A percentile compares a stretch with the other conserved stretches of the same genome.
phyloP scores from a whole-genome alignment of 1,284 basidiomycete species.

The Puccinia brachypodii region DNA sequence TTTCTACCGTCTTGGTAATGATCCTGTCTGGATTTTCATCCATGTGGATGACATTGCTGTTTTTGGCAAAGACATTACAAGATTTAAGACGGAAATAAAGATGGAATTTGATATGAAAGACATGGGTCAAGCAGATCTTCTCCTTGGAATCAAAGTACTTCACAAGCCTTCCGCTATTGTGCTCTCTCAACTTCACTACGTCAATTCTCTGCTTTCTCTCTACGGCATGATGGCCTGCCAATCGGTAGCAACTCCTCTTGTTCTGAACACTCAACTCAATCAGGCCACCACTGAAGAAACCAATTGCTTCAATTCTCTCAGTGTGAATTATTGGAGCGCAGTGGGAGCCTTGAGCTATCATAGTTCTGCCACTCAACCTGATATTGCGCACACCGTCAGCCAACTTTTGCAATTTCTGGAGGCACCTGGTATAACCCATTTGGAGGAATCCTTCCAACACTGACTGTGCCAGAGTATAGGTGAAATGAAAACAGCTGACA shows the following conservation, averaged over 20 bases:
- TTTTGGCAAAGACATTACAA: not conserved
- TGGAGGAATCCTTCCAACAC: too few relatives aligned
- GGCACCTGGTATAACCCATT: not conserved
- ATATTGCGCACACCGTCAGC: not conserved
- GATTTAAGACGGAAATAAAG: constrained; percentile 2
- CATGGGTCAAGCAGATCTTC: not conserved
- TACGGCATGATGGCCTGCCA: not conserved
- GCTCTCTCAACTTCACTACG: constrained; percentile 18
- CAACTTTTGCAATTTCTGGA: not conserved
- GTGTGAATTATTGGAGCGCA: not conserved
- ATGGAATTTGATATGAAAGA: not conserved
- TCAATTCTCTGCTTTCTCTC: not conserved
- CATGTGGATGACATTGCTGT: not conserved
- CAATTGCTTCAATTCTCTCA: not conserved
- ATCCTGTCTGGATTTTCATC: not conserved
- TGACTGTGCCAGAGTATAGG: too few relatives aligned
- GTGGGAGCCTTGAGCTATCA: not conserved
- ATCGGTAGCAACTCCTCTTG: not conserved
- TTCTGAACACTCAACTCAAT: not conserved
- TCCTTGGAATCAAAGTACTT: constrained; percentile 14
- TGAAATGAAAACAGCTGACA: too few relatives aligned
- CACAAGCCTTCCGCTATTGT: not conserved
- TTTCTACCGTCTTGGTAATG: not conserved
- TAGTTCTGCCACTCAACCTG: not conserved
- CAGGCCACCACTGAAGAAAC: not conserved